Percentiles rank a stretch among this genome's conserved stretches.
phyloP scores from a whole-genome alignment of 2,329 filamentous ascomycete genomes.

The Fusarium miscanthi region DNA sequence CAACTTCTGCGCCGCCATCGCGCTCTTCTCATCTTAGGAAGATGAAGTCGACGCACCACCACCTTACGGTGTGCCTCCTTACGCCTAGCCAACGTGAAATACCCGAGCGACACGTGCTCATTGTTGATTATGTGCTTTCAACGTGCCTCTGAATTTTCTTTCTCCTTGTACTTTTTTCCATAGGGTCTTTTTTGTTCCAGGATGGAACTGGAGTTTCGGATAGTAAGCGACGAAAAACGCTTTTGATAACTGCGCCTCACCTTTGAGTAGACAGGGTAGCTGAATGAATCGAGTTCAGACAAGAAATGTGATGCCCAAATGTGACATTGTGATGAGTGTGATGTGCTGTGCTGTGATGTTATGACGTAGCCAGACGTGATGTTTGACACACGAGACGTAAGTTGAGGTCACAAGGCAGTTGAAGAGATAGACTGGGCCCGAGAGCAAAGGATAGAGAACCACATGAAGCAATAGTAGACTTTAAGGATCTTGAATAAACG shows the following conservation, averaged over 20 bases:
- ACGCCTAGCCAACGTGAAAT: slow-evolving; percentile 11
- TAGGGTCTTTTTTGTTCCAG: slow-evolving; percentile 29
- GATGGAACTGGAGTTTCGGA: slow-evolving; percentile 38
- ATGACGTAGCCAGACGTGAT: not conserved
- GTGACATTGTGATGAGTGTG: not conserved
- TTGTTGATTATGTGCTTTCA: not conserved
- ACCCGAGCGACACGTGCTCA: slow-evolving; percentile 11
- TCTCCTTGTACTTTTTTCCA: slow-evolving; percentile 22
- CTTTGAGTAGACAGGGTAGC: slow-evolving; percentile 16
- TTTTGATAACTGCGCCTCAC: slow-evolving; percentile 11
- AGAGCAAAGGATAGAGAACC: not conserved
- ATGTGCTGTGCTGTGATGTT: not conserved
- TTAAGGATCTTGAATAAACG: not conserved
- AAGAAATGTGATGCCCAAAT: not conserved
- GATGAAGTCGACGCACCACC: slow-evolving; percentile 4
- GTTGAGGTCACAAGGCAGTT: not conserved
- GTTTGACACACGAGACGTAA: not conserved
- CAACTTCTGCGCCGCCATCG: slow-evolving; percentile 72
- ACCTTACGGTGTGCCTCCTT: slow-evolving; percentile 6
- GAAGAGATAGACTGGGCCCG: not conserved
- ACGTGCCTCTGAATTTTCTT: slow-evolving; percentile 27
- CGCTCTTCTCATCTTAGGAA: slow-evolving; percentile 47
- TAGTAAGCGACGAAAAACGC: slow-evolving; percentile 25
- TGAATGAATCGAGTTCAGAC: slow-evolving; percentile 29
- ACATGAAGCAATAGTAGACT: accelerated